Evolutionary conservation across 441 rosid genomes (phyloP).

Genomic region (Aleurites moluccanus): DNA sequence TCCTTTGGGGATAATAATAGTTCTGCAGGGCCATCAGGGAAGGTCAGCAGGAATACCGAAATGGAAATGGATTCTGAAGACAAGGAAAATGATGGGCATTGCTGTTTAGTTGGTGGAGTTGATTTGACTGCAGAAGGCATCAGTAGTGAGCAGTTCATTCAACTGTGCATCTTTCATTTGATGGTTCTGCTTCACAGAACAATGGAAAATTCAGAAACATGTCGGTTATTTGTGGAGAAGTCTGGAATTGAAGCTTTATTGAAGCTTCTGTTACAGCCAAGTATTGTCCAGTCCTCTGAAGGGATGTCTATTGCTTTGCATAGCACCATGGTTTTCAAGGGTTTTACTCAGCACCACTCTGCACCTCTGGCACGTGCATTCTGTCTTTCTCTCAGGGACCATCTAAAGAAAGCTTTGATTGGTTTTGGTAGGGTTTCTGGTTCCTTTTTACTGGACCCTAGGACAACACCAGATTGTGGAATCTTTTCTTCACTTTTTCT

Average conservation of each 20-base stretch:
- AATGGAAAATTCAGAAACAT: slow-evolving; percentile 94
- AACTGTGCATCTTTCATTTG: slow-evolving; percentile 87
- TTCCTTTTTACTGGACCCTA: slow-evolving; percentile 77
- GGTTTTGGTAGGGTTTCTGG: slow-evolving; percentile 60
- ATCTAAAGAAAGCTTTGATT: slow-evolving; percentile 65
- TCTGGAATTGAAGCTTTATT: slow-evolving; percentile 90
- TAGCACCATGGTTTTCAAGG: slow-evolving; percentile 98
- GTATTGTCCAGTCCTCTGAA: slow-evolving; percentile 93
- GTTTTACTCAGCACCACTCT: slow-evolving; percentile 95
- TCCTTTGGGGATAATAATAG: slow-evolving; percentile 50
- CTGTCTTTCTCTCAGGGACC: slow-evolving; percentile 80
- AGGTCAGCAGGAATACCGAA: slow-evolving; percentile 54
- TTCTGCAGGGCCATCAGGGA: slow-evolving; percentile 49
- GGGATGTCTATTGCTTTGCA: slow-evolving; percentile 96
- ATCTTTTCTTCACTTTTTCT: slow-evolving; percentile 86
- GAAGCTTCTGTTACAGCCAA: slow-evolving; percentile 81
- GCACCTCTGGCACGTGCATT: slow-evolving; percentile 90
- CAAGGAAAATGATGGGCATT: slow-evolving; percentile 52
- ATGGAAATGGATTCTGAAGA: slow-evolving; percentile 95
- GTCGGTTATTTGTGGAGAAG: slow-evolving; percentile 96
- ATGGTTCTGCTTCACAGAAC: slow-evolving; percentile 96
- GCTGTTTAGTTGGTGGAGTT: slow-evolving; percentile 45
- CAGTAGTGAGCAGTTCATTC: slow-evolving; percentile 84
- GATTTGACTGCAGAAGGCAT: slow-evolving; percentile 51
- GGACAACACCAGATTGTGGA: slow-evolving; percentile 48